Base-by-base conservation (phyloP, 2,329 filamentous ascomycete species). In the Annulohypoxylon truncatum region DNA sequence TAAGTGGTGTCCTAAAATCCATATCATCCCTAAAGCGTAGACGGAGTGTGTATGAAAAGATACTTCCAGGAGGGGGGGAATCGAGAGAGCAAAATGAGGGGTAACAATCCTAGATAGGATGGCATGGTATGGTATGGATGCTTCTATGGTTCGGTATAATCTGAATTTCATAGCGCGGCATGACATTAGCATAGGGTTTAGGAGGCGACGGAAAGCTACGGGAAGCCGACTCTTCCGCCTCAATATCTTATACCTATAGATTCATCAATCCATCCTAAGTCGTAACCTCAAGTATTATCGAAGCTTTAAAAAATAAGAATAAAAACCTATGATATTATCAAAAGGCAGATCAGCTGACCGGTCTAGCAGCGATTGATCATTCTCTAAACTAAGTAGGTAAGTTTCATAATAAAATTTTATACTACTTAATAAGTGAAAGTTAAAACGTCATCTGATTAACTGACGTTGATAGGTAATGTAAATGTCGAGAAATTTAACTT, bases 121-220 rank as follows among this genome's bases (percentile, higher is more conserved):
- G 28, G 50, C 44, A 64, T 48, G 38, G 33, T 46, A 58, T 46
- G 42, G 35, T 46, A 58, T 46, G 42, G 35, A 58, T 46, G 48
- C 40, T 54, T 46, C 26, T 60, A 53, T 58, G 57, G 61, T 62
- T 62, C 54, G 50, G 66, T 61, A 63, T 61, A 62, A 63, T 63
- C 66, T 57, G 13, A 53, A 55, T 50, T 53, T 44, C 31, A 40
- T 59, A 53, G 50, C 38, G 35, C 55, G 35, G 48, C 33, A 53
- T 57, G 24, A 52, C 29, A 60, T 65, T 18, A 29, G 35, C 26
- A 56, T 18, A 18, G 53, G 18, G 13, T 9, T 28, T 7, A 15
- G 12, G 13, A 48, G 29, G 28, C 48, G 26, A 46, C 38, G 12
- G 31, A 35, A 51, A 18, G 33, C 20, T 35, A 46, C 38, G 12